Percentiles rank a stretch among this genome's conserved stretches.
Evolutionary conservation across 1,284 basidiomycete genomes (phyloP).

Genomic region (Austroboletus niveus): DNA sequence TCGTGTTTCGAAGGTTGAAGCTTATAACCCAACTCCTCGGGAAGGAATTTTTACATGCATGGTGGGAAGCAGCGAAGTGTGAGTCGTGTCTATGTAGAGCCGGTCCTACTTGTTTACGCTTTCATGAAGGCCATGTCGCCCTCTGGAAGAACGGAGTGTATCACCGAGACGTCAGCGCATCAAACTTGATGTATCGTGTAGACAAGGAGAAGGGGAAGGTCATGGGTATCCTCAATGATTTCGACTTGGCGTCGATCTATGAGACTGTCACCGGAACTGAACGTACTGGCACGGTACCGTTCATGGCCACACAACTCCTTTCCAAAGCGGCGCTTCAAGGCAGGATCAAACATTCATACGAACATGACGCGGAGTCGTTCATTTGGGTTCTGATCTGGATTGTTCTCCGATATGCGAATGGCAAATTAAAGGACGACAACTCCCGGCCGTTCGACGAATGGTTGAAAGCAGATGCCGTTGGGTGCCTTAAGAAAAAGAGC

Average conservation of each 20-base stretch:
- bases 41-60: neutral
- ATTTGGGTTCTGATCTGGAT: neutral
- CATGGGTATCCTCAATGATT: too few relatives aligned
- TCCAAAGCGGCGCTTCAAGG: too few relatives aligned
- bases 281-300: too few relatives aligned
- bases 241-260: too few relatives aligned
- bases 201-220: neutral
- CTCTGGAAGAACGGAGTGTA: slow-evolving; percentile 31
- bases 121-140: slow-evolving; percentile 26
- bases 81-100: neutral
- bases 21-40: slow-evolving; percentile 11
- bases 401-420: slow-evolving; percentile 4
- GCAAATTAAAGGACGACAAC: neutral
- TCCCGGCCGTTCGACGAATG: slow-evolving; percentile 1
- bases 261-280: too few relatives aligned
- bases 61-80: slow-evolving; percentile 11
- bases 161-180: slow-evolving; percentile 32
- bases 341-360: too few relatives aligned
- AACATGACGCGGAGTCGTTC: too few relatives aligned
- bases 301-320: slow-evolving; percentile 15
- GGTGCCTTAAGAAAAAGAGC: neutral
- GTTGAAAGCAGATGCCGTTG: neutral
- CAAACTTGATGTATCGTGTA: slow-evolving; percentile 32
- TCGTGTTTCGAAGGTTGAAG: slow-evolving; percentile 3
- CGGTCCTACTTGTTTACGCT: neutral